Base-by-base conservation (phyloP, 108 stramenopile species). In the Parietichytrium sp. region DNA sequence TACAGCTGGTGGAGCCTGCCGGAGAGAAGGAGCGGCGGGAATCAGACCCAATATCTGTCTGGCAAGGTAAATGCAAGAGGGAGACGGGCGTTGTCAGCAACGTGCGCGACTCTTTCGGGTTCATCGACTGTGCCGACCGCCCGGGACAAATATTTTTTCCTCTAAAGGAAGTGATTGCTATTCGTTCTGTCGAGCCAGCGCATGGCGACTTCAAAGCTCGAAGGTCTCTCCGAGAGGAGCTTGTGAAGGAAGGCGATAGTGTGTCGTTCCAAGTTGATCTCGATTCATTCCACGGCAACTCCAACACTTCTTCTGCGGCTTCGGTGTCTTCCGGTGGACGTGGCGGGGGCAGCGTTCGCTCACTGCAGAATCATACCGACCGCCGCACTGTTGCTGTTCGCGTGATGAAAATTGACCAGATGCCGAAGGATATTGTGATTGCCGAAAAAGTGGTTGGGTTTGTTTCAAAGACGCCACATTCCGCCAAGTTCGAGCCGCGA, bases 81-180 rank as follows among this genome's bases (percentile, higher is more conserved):
- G 61, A 72, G 61, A 23, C 61, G 10, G 61, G 61, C 38, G 42
- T 72, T 38, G 61, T 72, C n/a, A 42, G 38, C 38, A 72, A 38
- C 33, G 23, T 72, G 61, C 33, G 61, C 33, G 3, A 33, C n/a
- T 42, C 36, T n/a, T 72, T 72, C 25, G 61, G 61, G n/a, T 72
- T 72, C 45, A 72, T 72, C 20, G 61, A 72, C 38, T 72, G 61
- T 27, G 20, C 45, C 20, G 61, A 72, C 33, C 6, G 61, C 1
- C 61, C 61, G 23, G 61, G 61, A 6, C 61, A 72, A 25, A 42
- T 72, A 15, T 72, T 72, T 25, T 72, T 72, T n/a, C 61, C 61
- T 6, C 36, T 72, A 33, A 72, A 72, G 61, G 61, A 72, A 27
- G 61, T 72, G 3, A 72, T 72, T 38, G 29, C 38, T n/a, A 42